Evolutionary conservation across 768 basidiomycete species (phyloP), one percentile per base, ranked within the genome.

Genomic region (Pulveroboletus sp.): DNA sequence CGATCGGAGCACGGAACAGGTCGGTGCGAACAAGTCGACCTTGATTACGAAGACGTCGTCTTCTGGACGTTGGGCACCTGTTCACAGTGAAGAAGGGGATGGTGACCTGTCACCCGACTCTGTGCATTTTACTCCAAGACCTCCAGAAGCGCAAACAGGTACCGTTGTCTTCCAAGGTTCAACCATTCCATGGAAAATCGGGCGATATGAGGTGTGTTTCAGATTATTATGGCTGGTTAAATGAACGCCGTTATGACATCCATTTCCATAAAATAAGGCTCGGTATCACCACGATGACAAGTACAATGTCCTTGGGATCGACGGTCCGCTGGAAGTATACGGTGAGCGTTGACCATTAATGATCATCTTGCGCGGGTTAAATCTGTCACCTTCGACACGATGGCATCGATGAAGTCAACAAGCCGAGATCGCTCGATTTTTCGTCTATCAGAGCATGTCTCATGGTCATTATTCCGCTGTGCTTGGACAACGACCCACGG

Each of bases 231-330:
- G 23, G 34, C 11, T 22, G 31, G 6, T 22, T 23, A 26, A 24
- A 27, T 12, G 20, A 22, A 29, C n/a, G 4, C 32, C 41, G n/a
- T n/a, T 12, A 12, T 46, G 45, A 61, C 45, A 29, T 29, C 20
- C 16, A 20, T 9, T 30, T 24, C 5, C 36, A 14, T 43, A n/a
- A 38, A 38, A 42, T 23, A 53, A 89, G 87, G 74, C 87, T 51
- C 84, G 92, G 4, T 94, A 93, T 64, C 96, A 99, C 61, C 94
- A 97, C 62, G 92, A 96, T 66, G 93, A 93, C 41, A 97, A 94
- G 67, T 89, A 99, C 70, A 96, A 93, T 67, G 96, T 98, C 48
- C 87, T 98, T 80, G 81, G 83, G 45, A 62, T 86, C 45, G 83
- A 88, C 41, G 88, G 85, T 2, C 91, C 93, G 8, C 73, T 98